phyloP scores from a whole-genome alignment of 192 early-diverging fungal genomes.

The Coemansia nantahalensis region DNA sequence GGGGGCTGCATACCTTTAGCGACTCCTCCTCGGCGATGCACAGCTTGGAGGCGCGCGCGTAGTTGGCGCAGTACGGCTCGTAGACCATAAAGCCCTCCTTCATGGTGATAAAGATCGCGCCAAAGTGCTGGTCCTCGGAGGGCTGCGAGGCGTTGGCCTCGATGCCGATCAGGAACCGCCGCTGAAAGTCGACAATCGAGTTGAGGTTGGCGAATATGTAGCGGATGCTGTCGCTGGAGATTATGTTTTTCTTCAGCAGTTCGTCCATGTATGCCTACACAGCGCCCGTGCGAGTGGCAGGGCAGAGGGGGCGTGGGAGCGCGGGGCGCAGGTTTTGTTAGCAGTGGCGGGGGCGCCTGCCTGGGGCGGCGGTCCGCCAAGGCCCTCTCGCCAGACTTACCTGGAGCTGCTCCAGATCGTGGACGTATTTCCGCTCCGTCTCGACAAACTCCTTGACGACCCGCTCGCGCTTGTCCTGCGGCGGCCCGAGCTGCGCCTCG shows the following conservation, averaged over 20 bases:
- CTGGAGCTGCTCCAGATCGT: conserved; percentile 82
- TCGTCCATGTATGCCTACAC: conserved; percentile 69
- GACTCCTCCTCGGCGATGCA: conserved; percentile 63
- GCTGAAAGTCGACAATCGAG: conserved; percentile 93
- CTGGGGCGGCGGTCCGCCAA: no score
- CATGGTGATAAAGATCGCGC: conserved; percentile 79
- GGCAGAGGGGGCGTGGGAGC: neutral
- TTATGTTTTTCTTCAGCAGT: conserved; percentile 65
- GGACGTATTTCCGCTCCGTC: conserved; percentile 90
- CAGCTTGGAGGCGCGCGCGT: conserved; percentile 69
- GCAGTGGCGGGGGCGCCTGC: no score
- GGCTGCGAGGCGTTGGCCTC: conserved; percentile 73
- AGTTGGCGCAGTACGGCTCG: conserved; percentile 93
- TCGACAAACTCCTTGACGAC: conserved; percentile 86
- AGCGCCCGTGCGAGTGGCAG: neutral
- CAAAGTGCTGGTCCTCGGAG: conserved; percentile 83
- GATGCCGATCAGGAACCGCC: conserved; percentile 87
- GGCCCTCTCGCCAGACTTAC: conserved; percentile 46
- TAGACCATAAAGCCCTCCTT: conserved; percentile 83
- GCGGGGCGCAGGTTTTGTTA: no score
- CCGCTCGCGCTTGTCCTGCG: conserved; percentile 86
- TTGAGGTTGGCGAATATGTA: conserved; percentile 92
- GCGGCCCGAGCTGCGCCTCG: conserved; percentile 55
- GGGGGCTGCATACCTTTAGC: conserved; percentile 64
- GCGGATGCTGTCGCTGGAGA: conserved; percentile 75